Evolutionary conservation across 148 eudicot genomes (phyloP), one percentile per base, ranked within the genome.

Genomic region (Vaccinium darrowii): DNA sequence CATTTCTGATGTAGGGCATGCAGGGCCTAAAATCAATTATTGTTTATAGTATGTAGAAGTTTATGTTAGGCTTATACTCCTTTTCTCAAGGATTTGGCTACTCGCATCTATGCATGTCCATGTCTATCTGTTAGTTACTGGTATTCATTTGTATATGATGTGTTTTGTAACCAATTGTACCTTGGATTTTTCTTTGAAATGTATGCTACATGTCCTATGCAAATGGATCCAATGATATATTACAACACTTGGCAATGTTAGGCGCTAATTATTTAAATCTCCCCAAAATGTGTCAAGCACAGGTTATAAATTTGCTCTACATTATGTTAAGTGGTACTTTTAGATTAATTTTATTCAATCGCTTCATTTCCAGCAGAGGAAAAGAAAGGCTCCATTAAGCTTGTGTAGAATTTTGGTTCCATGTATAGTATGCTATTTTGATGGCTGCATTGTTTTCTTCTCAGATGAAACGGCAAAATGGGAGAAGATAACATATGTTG

Each of bases 401-500:
- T 67, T 27, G 10, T 27, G 39, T 67, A 16, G 73, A 63, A 10
- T 67, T 10, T 25, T 25, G 13, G 73, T 5, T 67, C 73, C 73
- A 25, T 67, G 1, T 67, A 27, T 27, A 67, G 33, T 39, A 43
- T 77, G 36, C 49, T 8, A 69, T 8, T 62, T 39, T n/a, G 9
- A 25, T 69, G 52, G 25, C 58, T 79, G 52, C n/a, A n/a, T 75
- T 84, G 14, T 56, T 56, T 33, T 39, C 13, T 73, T 72, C 62
- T 23, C 90, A 95, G 98, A 90, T 84, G 98, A 95, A 92, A 91
- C 98, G 8, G 89, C 89, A 33, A 94, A 95, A 82, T 95, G 98
- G 98, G 92, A 95, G 91, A 94, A 94, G 89, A 92, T 95, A 74
- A 90, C 98, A 21, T 90, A 90, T 79, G 85, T 87, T 65, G 98